Evolutionary conservation across 192 early-diverging fungal genomes (phyloP), one percentile per base, ranked within the genome.

Genomic region (Tieghemiomyces parasiticus): DNA sequence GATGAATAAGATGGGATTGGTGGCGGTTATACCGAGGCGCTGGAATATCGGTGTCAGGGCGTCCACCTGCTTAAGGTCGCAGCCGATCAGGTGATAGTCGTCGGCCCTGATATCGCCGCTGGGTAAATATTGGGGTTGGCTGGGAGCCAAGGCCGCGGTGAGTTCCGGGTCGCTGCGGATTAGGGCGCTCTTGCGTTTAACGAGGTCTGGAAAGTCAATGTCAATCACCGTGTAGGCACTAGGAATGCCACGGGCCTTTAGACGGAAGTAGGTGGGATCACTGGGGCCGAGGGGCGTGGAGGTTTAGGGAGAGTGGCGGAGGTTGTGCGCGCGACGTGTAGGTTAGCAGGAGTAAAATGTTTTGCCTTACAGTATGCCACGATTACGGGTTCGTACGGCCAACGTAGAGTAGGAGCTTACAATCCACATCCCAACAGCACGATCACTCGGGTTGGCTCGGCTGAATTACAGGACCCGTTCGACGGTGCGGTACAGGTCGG

Each of bases 391-490:
- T n/a, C n/a, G n/a, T n/a, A n/a, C n/a, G n/a, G n/a, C n/a, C n/a
- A n/a, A n/a, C n/a, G n/a, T n/a, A n/a, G n/a, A n/a, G n/a, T n/a
- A n/a, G n/a, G n/a, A n/a, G 26, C 49, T 50, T 50, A 50, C 49
- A 58, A 58, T 2, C 55, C 55, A 58, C 55, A 58, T 19, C 55
- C 55, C n/a, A 58, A 26, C 22, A 38, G 32, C 14, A 58, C 55
- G 9, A 58, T 25, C 19, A 58, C 20, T 38, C 32, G 26, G 55
- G 32, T 25, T 2, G 22, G 31, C 32, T 32, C 22, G 28, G 52
- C 13, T 31, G 50, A 14, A 2, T 20, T 25, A 14, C 24, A 28
- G 2, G 24, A 20, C 14, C 1, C 1, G 14, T 25, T 25, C 26
- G 22, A 52, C 2, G 50, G n/a, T 35, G 16, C 3, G 20, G 33